Percentiles rank a stretch among this genome's conserved stretches.
These are phyloP conservation scores for Pneumocystis oryctolagi DNA, from an alignment of 1,139 yeast genomes.

Conservation along the genomic window DNA sequence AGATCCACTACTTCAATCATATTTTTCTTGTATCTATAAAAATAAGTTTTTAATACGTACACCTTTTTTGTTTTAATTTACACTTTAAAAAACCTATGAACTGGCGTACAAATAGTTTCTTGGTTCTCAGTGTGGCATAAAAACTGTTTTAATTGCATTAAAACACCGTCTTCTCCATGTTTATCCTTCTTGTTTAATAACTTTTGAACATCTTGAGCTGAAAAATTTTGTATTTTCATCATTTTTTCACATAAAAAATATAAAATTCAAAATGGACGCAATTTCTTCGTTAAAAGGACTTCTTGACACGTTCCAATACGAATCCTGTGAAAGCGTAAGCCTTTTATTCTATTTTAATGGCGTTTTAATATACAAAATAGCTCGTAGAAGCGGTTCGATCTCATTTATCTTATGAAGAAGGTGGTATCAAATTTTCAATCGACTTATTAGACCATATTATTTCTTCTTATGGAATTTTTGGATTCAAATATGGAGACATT, in stretches of 20 bases:
- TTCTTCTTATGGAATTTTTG: neutral
- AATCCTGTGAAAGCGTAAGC: neutral
- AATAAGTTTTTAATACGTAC: neutral
- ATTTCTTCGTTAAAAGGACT: neutral
- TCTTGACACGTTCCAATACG: neutral
- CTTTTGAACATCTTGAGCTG: neutral
- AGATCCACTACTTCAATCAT: neutral
- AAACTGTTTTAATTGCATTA: neutral
- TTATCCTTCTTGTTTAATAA: neutral
- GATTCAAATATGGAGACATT: neutral
- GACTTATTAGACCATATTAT: slow-evolving; percentile 5
- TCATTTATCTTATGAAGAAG: neutral
- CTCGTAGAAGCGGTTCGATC: neutral
- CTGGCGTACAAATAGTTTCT: neutral
- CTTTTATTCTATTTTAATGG: neutral
- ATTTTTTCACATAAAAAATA: neutral
- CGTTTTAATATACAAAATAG: neutral
- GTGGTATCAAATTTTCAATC: neutral
- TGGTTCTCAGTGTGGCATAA: neutral
- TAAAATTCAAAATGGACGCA: neutral
- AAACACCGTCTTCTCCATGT: neutral
- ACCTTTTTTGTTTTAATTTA: neutral
- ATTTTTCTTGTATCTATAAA: neutral
- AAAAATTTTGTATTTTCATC: neutral
- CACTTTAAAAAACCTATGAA: neutral